These are phyloP conservation scores for Adenanthera pavonina DNA, from an alignment of 306 rosid species.

Conservation along the genomic window DNA sequence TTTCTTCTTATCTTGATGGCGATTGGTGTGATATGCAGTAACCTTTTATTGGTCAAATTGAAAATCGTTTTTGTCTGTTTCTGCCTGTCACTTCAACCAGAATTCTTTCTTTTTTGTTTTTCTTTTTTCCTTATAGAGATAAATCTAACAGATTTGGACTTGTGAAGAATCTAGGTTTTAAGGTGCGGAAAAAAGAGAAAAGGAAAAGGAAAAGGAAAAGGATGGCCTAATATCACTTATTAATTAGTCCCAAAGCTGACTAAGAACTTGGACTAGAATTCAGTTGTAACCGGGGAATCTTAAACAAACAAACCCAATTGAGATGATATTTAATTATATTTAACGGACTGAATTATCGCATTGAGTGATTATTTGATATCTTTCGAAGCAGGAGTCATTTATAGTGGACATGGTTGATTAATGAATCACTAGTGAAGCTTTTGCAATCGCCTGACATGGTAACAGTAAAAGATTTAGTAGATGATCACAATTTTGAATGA, in stretches of 20 bases:
- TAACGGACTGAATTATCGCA: not conserved
- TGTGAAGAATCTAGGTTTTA: constrained; percentile 35
- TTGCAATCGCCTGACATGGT: constrained; percentile 26
- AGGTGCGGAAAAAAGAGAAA: not conserved
- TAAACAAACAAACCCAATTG: not conserved
- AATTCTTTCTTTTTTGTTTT: not conserved
- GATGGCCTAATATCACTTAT: constrained; percentile 16
- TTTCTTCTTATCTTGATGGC: constrained; percentile 56
- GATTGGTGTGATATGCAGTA: constrained; percentile 63
- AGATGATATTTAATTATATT: not conserved
- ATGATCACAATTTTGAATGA: constrained; percentile 24
- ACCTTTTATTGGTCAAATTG: constrained; percentile 64
- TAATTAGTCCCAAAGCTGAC: constrained; percentile 38
- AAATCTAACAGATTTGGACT: constrained; percentile 42
- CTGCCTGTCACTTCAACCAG: constrained; percentile 61
- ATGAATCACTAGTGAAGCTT: constrained; percentile 7
- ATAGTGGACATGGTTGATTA: not conserved
- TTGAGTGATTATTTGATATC: not conserved
- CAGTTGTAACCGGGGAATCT: constrained; percentile 11
- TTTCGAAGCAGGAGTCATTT: not conserved
- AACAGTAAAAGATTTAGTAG: constrained; percentile 38
- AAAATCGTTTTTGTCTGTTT: constrained; percentile 62
- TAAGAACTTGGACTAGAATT: constrained; percentile 23
- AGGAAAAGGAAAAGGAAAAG: constrained; percentile 12
- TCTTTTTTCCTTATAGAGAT: constrained; percentile 19